Evolutionary conservation across 176 grass and related monocot genomes (phyloP), one percentile per base, ranked within the genome.

Genomic region (Dendrocalamus sinicus): DNA sequence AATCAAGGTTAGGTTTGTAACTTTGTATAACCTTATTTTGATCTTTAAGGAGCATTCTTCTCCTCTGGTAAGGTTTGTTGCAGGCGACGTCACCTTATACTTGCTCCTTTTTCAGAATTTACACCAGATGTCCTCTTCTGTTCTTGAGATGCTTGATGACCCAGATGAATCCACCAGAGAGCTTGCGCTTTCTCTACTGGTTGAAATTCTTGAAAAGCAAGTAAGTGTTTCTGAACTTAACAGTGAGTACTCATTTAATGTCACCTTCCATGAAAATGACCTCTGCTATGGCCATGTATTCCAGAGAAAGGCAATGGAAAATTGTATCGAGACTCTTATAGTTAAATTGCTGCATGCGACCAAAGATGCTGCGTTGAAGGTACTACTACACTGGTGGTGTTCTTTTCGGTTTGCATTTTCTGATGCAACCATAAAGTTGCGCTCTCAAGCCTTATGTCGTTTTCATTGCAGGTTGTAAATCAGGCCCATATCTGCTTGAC

Each of bases 401-500:
- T 75, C 43, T 23, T 79, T 84, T n/a, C 4, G 40, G 52, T 69
- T 75, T 52, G n/a, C 60, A 74, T 35, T 87, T 67, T 6, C 23
- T 80, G 64, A 72, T 53, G 62, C 58, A 81, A 53, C 52, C 51
- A 81, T 75, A 84, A 64, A 80, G 30, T 67, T 73, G 35, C 22
- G 13, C 28, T 67, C 80, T 80, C 30, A 80, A 8, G 16, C 76
- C 72, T 88, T 79, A 54, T 78, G 17, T 37, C 82, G 59, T 72
- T 88, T 5, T 70, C 72, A 68, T 81, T 98, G 41, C 92, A 98
- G 96, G 89, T 95, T 84, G 92, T 92, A 77, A 92, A 92, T 84
- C 84, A 95, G 87, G 96, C 96, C n/a, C 90, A 95, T 66, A 89
- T 86, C 41, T 98, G 91, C 76, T 91, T 98, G 78, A 94, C 83